phyloP scores from a whole-genome alignment of 768 basidiomycete species.

The Guyanaporus albipodus region DNA sequence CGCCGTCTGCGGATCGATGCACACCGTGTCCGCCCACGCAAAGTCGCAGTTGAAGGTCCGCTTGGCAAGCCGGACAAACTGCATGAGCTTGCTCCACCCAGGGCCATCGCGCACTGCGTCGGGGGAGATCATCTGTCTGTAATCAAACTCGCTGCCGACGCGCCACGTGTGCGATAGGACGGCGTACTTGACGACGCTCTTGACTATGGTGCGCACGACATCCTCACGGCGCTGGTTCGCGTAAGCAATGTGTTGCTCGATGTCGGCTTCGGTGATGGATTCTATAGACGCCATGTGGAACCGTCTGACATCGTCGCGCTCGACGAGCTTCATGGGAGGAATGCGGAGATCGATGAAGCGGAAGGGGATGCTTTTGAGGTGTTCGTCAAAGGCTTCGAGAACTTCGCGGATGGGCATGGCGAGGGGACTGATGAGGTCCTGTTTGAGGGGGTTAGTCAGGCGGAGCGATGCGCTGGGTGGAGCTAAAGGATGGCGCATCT shows the following conservation, averaged over 20 bases:
- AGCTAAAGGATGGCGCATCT: too few relatives aligned
- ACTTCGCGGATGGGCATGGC: conserved; percentile 5
- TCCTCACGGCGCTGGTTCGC: neutral
- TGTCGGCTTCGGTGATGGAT: conserved; percentile 8
- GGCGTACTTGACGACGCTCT: conserved; percentile 2
- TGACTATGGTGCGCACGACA: conserved; percentile 2
- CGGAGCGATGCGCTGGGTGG: too few relatives aligned
- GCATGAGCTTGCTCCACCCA: conserved; percentile 1
- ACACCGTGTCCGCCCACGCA: conserved; percentile 1
- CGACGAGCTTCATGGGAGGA: neutral
- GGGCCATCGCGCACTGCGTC: neutral
- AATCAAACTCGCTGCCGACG: neutral
- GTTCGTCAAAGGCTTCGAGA: conserved; percentile 3
- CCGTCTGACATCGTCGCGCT: neutral
- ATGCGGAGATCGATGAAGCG: neutral
- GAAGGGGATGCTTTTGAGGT: neutral
- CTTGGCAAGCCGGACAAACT: neutral
- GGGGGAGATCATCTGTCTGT: neutral
- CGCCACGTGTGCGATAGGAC: conserved; percentile 4
- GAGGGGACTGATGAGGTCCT: too few relatives aligned
- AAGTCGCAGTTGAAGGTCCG: neutral
- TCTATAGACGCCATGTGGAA: neutral
- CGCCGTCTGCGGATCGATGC: neutral
- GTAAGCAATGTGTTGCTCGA: conserved; percentile 1
- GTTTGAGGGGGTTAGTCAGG: too few relatives aligned